phyloP scores from a whole-genome alignment of 129 eudicot genomes.

The Flaveria sonorensis region DNA sequence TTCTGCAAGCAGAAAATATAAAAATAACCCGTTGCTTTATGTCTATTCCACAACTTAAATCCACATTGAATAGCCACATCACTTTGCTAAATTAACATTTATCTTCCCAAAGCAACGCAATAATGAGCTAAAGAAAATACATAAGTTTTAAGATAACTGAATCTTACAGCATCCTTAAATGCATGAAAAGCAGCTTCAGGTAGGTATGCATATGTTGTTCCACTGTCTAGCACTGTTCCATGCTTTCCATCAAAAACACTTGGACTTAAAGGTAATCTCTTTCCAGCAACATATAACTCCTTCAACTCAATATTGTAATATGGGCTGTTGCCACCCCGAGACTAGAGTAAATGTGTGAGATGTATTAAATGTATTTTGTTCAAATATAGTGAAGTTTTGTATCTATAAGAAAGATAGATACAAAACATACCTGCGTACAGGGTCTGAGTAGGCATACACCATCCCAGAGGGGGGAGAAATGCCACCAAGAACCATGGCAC shows the following conservation, averaged over 20 bases:
- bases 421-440: slow-evolving; percentile 82
- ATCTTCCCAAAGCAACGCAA: background rate
- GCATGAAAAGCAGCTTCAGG: slow-evolving; percentile 88
- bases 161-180: slow-evolving; percentile 81
- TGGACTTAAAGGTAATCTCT: slow-evolving; percentile 56
- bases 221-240: slow-evolving; percentile 87
- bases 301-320: slow-evolving; percentile 94
- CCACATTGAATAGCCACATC: background rate
- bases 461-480: slow-evolving; percentile 69
- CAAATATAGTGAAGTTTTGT: slow-evolving; percentile 43
- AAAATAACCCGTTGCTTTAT: background rate
- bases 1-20: background rate
- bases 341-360: slow-evolving; percentile 99
- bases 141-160: background rate
- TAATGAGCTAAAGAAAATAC: slow-evolving; percentile 6
- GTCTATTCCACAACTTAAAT: background rate
- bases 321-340: slow-evolving; percentile 98
- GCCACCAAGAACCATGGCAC: slow-evolving; percentile 98
- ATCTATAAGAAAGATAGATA: slow-evolving; percentile 35
- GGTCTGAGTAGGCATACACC: slow-evolving; percentile 73
- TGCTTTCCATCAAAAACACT: slow-evolving; percentile 79
- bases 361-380: slow-evolving; percentile 63
- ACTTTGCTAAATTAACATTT: slow-evolving; percentile 15
- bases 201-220: slow-evolving; percentile 90
- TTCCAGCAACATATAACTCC: slow-evolving; percentile 94